Evolutionary conservation across 2,329 filamentous ascomycete genomes (phyloP).

Genomic region (Fusarium subglutinans): DNA sequence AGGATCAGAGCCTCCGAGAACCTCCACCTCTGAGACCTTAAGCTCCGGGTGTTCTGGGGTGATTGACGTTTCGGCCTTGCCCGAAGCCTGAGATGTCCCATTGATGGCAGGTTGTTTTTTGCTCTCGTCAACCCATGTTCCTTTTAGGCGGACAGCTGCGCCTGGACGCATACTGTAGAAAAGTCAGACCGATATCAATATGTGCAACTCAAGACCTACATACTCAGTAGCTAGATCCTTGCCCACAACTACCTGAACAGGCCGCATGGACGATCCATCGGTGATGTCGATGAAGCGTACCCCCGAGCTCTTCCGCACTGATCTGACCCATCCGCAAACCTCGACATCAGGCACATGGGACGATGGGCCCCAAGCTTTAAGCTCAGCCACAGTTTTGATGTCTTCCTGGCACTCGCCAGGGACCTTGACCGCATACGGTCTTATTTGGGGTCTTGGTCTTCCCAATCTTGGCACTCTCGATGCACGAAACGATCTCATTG

Average conservation of each 20-base stretch:
- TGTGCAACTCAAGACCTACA: conserved; percentile 45
- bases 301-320: conserved; percentile 85
- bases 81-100: background rate
- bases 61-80: background rate
- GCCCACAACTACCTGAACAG: conserved; percentile 83
- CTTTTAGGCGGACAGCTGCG: conserved; percentile 79
- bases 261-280: conserved; percentile 83
- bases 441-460: conserved; percentile 9
- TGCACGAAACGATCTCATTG: conserved; percentile 37
- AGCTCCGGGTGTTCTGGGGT: conserved; percentile 65
- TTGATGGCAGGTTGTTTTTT: background rate
- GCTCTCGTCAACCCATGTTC: conserved; percentile 69
- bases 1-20: conserved; percentile 82
- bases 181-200: conserved; percentile 41
- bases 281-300: conserved; percentile 84
- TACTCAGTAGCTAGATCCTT: conserved; percentile 78
- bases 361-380: conserved; percentile 63
- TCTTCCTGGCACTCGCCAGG: conserved; percentile 41
- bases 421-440: conserved; percentile 49
- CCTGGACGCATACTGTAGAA: conserved; percentile 78
- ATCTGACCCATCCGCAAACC: conserved; percentile 83
- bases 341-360: conserved; percentile 60
- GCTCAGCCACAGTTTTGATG: conserved; percentile 61
- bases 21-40: conserved; percentile 72
- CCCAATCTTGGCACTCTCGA: conserved; percentile 13